Evolutionary conservation across 2,329 filamentous ascomycete genomes (phyloP).

Genomic region (Colletotrichum musae): DNA sequence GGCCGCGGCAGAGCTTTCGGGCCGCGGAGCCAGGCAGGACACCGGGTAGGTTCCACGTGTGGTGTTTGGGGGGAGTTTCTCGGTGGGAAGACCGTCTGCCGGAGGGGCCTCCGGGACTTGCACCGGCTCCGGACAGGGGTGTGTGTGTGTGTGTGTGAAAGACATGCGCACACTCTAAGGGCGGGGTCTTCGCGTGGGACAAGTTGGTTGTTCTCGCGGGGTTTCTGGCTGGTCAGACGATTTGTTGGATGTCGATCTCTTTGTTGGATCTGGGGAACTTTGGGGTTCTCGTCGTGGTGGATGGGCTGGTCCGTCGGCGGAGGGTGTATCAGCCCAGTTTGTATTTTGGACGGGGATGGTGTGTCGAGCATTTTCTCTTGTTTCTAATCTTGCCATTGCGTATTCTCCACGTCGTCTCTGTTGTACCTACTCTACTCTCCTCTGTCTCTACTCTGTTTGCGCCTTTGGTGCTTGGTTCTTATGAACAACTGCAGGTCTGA

Average conservation of each 20-base stretch:
- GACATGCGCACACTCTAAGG: not conserved
- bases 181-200: not conserved
- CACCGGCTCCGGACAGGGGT: slow-evolving; percentile 22
- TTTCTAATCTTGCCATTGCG: no score
- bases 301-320: no score
- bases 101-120: slow-evolving; percentile 8
- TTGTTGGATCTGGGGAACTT: not conserved
- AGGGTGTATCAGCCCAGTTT: no score
- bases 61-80: not conserved
- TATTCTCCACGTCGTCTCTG: no score
- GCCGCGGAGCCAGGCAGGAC: not conserved
- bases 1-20: slow-evolving; percentile 9
- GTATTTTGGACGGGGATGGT: no score
- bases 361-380: no score
- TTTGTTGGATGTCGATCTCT: not conserved
- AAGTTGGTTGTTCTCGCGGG: not conserved
- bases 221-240: not conserved
- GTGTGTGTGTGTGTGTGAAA: no score
- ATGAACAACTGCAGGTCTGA: no score
- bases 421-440: no score
- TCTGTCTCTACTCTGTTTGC: no score
- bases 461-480: no score
- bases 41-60: not conserved
- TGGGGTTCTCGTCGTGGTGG: not conserved
- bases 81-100: not conserved